These are phyloP conservation scores for Cerioporus squamosus DNA, from an alignment of 1,284 basidiomycete species.

Conservation along the genomic window DNA sequence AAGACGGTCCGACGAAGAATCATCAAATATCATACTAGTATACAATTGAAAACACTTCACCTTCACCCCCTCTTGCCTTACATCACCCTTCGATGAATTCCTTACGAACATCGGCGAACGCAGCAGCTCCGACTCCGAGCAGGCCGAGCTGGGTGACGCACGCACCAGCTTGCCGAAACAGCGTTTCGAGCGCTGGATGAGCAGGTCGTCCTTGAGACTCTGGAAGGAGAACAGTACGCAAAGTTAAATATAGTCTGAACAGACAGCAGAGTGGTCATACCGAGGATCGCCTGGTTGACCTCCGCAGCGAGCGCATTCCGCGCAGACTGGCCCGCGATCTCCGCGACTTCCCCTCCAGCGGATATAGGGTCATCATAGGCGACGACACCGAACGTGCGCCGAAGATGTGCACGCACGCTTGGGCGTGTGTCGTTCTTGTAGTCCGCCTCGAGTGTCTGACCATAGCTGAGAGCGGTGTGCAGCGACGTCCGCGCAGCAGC, in stretches of 20 bases:
- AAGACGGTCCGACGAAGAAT: neutral
- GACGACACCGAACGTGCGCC: constrained; percentile 76
- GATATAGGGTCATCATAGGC: constrained; percentile 76
- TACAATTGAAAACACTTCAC: constrained; percentile 7
- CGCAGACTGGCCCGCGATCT: constrained; percentile 69
- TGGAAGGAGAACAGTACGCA: constrained; percentile 31
- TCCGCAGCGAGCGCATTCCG: constrained; percentile 72
- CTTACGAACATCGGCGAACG: constrained; percentile 76
- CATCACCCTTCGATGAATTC: constrained; percentile 57
- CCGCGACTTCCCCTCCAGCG: constrained; percentile 64
- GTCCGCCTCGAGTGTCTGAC: constrained; percentile 68
- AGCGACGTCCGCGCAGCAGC: constrained; percentile 52
- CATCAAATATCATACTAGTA: constrained; percentile 3
- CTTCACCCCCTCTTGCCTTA: neutral
- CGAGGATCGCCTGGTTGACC: constrained; percentile 80
- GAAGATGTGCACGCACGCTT: constrained; percentile 67
- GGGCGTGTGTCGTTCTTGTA: constrained; percentile 64
- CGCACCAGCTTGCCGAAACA: constrained; percentile 74
- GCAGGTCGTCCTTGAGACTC: constrained; percentile 78
- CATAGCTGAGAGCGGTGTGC: constrained; percentile 68
- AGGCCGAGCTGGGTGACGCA: constrained; percentile 71
- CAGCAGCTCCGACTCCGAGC: constrained; percentile 72
- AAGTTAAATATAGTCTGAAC: neutral
- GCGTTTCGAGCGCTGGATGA: constrained; percentile 71
- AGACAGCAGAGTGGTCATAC: constrained; percentile 46